Percentiles rank a stretch among this genome's conserved stretches.
Conservation (phyloP, 2,329 filamentous ascomycete species). For the Xylaria multiplex region DNA sequence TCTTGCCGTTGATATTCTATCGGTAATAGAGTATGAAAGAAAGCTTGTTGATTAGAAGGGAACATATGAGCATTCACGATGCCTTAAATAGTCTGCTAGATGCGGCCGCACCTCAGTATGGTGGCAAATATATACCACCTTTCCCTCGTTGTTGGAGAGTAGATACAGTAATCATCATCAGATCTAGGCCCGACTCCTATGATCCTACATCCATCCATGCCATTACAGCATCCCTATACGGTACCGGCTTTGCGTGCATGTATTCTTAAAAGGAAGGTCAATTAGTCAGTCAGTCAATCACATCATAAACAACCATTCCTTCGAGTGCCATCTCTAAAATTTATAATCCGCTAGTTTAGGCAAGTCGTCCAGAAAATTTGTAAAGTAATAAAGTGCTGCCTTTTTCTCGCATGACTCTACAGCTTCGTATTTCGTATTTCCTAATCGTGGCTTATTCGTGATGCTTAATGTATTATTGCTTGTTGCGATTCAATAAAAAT, state of each 20-base stretch:
- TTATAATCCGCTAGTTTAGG: no score
- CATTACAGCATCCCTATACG: constrained; percentile 10
- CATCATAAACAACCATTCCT: no score
- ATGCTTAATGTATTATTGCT: no score
- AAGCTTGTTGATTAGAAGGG: background rate
- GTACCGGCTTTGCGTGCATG: background rate
- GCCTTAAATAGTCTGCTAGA: constrained; percentile 17
- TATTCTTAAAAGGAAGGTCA: constrained; percentile 30
- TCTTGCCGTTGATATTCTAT: background rate
- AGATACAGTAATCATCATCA: constrained; percentile 25
- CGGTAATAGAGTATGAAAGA: background rate
- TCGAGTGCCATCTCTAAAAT: no score
- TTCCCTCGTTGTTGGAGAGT: background rate
- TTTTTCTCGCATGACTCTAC: no score
- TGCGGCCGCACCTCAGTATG: background rate
- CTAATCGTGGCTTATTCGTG: no score
- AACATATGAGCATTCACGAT: constrained; percentile 3
- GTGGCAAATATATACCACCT: background rate
- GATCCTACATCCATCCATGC: constrained; percentile 20
- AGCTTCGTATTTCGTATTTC: no score
- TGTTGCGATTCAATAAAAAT: no score
- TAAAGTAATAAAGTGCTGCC: no score
- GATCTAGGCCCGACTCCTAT: constrained; percentile 12
- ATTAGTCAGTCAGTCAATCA: background rate
- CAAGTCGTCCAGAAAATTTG: no score